Evolutionary conservation across 2,329 filamentous ascomycete genomes (phyloP), one percentile per base, ranked within the genome.

Genomic region (Coniochaeta prunicola): DNA sequence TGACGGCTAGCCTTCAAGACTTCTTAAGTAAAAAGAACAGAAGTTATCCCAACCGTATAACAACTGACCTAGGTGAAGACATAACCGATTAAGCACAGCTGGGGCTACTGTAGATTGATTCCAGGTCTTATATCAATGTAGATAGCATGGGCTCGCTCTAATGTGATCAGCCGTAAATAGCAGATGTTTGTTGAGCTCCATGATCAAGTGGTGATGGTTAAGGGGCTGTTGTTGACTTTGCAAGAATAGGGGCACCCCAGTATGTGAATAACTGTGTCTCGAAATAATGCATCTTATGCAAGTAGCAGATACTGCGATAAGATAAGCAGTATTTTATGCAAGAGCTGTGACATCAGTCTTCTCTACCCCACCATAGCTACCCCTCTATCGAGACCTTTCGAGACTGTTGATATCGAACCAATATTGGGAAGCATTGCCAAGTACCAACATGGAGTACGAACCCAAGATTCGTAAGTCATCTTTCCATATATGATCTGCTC

Each of bases 381-480:
- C 53, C 53, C 53, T 54, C 50, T 13, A 53, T 53, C 26, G 53
- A 30, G 33, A 54, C 30, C 12, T 21, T n/a, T n/a, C 15, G 17
- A 12, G 50, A 13, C 26, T 4, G 7, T n/a, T 21, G 40, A 45
- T 15, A 30, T 54, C 30, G n/a, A 30, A 53, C 6, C 15, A 53
- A 38, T 38, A 15, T 31, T 54, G 53, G 9, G 28, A 2, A 8
- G 7, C 10, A 30, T 12, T 33, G 21, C 19, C 53, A 36, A 36
- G 33, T 34, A 15, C 30, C 19, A 26, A 38, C n/a, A 68, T 68
- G 66, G 65, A 67, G n/a, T 62, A 63, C 57, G 66, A 68, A 34
- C 62, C 65, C 8, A 67, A 66, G 58, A 64, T 60, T 21, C 61
- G 66, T 67, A 65, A n/a, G 62, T 4, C 50, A 26, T n/a, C n/a